phyloP scores from a whole-genome alignment of 352 stramenopile species.

The Albugo laibachii region DNA sequence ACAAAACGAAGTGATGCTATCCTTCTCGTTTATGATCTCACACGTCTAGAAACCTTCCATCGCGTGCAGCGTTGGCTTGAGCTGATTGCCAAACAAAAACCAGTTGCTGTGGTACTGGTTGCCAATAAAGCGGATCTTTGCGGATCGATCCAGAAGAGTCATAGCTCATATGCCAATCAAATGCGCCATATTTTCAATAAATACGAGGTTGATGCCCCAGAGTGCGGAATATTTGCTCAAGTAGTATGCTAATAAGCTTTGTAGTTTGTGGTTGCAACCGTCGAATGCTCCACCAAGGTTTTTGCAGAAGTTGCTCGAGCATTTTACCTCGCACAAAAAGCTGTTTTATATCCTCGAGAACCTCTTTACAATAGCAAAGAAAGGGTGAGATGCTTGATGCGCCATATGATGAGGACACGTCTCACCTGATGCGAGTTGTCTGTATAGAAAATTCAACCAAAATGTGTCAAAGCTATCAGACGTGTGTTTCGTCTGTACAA shows the following conservation, averaged over 20 bases:
- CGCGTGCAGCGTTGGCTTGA: constrained; percentile 66
- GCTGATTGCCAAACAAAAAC: constrained; percentile 71
- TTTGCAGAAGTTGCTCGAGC: constrained; percentile 76
- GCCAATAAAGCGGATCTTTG: constrained; percentile 80
- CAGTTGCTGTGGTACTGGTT: constrained; percentile 74
- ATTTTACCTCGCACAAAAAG: constrained; percentile 78
- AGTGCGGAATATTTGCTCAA: not conserved
- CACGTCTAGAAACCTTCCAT: constrained; percentile 69
- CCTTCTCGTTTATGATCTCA: constrained; percentile 73
- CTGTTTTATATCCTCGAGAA: constrained; percentile 73
- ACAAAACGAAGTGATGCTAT: constrained; percentile 74
- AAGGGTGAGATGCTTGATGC: constrained; percentile 16
- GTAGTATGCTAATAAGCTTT: not conserved
- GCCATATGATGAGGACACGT: not conserved
- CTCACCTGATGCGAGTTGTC: not conserved
- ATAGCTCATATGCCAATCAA: constrained; percentile 45
- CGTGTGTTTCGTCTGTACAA: constrained; percentile 78
- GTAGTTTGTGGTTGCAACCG: constrained; percentile 61
- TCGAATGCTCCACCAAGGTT: constrained; percentile 77
- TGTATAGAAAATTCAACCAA: constrained; percentile 48
- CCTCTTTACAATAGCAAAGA: constrained; percentile 78
- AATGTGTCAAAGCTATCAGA: constrained; percentile 70
- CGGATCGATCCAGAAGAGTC: constrained; percentile 25
- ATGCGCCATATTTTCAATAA: constrained; percentile 44
- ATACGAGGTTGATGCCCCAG: constrained; percentile 22